Evolutionary conservation across 164 flowering plant species (phyloP).

Genomic region (Vitis labrusca): DNA sequence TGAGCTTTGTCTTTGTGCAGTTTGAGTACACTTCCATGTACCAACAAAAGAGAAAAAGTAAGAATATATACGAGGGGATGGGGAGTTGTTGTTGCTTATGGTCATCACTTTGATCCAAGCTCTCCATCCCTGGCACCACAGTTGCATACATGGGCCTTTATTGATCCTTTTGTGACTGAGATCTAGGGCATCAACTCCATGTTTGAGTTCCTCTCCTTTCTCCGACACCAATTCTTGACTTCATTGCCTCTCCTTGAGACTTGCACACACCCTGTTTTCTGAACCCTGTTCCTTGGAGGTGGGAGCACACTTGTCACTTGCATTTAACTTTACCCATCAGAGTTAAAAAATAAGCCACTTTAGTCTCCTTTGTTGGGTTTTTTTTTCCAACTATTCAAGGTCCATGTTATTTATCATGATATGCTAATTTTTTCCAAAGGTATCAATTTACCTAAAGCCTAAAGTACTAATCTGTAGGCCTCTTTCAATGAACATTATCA

Average conservation of each 20-base stretch:
- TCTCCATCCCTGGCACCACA: slow-evolving; percentile 15
- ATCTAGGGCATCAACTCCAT: background rate
- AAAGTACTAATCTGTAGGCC: too few relatives aligned
- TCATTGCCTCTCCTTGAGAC: background rate
- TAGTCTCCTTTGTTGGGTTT: background rate
- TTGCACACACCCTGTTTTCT: background rate
- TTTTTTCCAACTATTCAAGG: background rate
- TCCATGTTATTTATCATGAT: too few relatives aligned
- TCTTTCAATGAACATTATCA: too few relatives aligned
- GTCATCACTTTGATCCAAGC: background rate
- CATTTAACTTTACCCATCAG: background rate
- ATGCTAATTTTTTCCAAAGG: too few relatives aligned
- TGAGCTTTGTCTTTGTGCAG: too few relatives aligned
- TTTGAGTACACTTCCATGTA: too few relatives aligned
- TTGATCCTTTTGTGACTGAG: slow-evolving; percentile 23
- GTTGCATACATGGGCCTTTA: slow-evolving; percentile 16
- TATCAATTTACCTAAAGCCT: too few relatives aligned
- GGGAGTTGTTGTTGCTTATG: background rate
- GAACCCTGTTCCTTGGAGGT: slow-evolving; percentile 4
- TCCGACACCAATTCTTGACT: slow-evolving; percentile 8
- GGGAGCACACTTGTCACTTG: background rate
- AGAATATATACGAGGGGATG: too few relatives aligned
- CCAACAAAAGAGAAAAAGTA: too few relatives aligned
- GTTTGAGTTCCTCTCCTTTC: slow-evolving; percentile 4
- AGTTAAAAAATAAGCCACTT: background rate